These are phyloP conservation scores for Diplocarpon mali DNA, from an alignment of 2,329 filamentous ascomycete genomes.

Conservation along the genomic window DNA sequence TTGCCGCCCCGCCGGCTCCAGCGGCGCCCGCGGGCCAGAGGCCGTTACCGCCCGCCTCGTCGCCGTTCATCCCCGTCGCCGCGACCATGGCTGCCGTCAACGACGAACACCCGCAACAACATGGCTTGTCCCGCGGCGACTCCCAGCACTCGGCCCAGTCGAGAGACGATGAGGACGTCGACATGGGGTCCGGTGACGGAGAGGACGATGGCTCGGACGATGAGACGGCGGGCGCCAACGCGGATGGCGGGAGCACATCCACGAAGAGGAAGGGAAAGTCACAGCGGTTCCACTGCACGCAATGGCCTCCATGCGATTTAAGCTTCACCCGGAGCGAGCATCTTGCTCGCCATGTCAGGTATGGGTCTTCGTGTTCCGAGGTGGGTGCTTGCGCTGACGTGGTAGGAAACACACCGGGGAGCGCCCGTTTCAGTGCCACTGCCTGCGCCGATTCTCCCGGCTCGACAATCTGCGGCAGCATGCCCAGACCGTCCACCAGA, in stretches of 20 bases:
- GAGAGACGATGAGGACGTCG: constrained; percentile 56
- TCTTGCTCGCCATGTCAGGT: constrained; percentile 87
- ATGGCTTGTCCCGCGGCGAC: constrained; percentile 39
- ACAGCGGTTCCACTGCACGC: constrained; percentile 90
- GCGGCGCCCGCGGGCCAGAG: constrained; percentile 37
- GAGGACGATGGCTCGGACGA: constrained; percentile 50
- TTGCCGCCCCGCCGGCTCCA: too few relatives aligned
- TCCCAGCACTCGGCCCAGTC: constrained; percentile 52
- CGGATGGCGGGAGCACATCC: constrained; percentile 55
- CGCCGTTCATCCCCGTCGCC: constrained; percentile 40
- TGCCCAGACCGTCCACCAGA: constrained; percentile 93
- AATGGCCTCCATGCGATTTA: constrained; percentile 85
- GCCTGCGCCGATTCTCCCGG: constrained; percentile 81
- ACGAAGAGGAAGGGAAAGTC: constrained; percentile 86
- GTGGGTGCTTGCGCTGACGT: constrained; percentile 17
- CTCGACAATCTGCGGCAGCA: constrained; percentile 94
- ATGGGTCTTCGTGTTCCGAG: not conserved
- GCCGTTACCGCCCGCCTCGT: constrained; percentile 40
- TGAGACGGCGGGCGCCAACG: constrained; percentile 41
- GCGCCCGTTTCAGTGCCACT: constrained; percentile 93
- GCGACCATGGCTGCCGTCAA: constrained; percentile 27
- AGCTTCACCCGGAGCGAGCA: constrained; percentile 97
- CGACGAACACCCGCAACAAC: constrained; percentile 32
- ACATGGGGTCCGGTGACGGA: constrained; percentile 49
- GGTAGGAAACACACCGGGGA: constrained; percentile 91